Conservation (phyloP, 1,284 basidiomycete genomes). For the Tilletia walkeri region DNA sequence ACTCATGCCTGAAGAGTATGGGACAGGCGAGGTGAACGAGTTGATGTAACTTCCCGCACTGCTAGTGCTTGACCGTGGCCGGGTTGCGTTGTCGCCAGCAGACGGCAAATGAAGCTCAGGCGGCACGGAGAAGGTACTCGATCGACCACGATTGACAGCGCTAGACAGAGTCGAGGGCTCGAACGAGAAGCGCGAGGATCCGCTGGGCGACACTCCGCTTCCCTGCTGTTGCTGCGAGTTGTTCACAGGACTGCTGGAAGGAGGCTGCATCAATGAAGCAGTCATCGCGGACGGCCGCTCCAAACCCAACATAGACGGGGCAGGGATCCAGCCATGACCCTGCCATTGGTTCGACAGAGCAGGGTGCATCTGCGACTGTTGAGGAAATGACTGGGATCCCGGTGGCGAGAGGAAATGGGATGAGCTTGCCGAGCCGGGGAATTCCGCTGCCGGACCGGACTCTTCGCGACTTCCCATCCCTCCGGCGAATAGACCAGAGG, state of each 20-base stretch:
- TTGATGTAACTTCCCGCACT: neutral
- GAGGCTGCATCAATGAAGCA: too few relatives aligned
- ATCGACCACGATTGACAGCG: conserved; percentile 1
- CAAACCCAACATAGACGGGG: too few relatives aligned
- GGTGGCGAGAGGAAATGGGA: too few relatives aligned
- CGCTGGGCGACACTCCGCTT: neutral
- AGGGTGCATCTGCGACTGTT: too few relatives aligned
- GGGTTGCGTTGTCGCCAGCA: neutral
- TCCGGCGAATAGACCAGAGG: too few relatives aligned
- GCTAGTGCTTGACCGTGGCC: conserved; percentile 5
- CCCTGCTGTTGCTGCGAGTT: neutral
- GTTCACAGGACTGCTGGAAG: neutral
- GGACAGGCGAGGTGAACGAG: neutral
- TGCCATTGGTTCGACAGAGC: too few relatives aligned
- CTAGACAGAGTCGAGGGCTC: neutral
- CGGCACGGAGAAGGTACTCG: neutral
- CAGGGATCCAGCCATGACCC: too few relatives aligned
- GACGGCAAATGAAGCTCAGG: neutral
- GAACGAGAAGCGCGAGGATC: neutral
- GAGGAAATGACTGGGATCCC: too few relatives aligned
- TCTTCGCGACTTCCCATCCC: too few relatives aligned
- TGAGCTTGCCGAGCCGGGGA: too few relatives aligned
- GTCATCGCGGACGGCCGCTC: too few relatives aligned
- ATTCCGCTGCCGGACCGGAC: too few relatives aligned
- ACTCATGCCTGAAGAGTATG: neutral